Evolutionary conservation across 192 early-diverging fungal genomes (phyloP), one percentile per base, ranked within the genome.

Genomic region (Lunasporangiospora selenospora): DNA sequence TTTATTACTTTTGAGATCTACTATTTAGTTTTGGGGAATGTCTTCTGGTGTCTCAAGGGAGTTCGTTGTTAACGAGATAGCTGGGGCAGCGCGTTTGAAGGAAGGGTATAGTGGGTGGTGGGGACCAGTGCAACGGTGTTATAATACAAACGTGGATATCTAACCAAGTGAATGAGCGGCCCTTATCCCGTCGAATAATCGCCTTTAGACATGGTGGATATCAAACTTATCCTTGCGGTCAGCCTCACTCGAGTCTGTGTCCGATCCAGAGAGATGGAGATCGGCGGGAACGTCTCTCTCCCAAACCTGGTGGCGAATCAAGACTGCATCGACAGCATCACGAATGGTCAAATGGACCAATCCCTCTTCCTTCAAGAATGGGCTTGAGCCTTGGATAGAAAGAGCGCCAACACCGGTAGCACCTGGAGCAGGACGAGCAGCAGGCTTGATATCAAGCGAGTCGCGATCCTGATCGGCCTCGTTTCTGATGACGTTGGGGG

Each of bases 331-430:
- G 18, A 73, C 37, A 29, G 69, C 69, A 24, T 73, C 69, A 18
- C 69, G 69, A n/a, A 73, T 23, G n/a, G 69, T 73, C 38, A 73
- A 55, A 37, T 73, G 69, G 24, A 73, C 69, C 47, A 73, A 47
- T 13, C 69, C 69, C 1, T 51, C 59, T 49, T 73, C 69, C 61
- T 73, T 73, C 60, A 73, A 58, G 61, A 63, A 73, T 0, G 69
- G 69, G 31, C 58, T 61, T 2, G 40, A 12, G 5, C 69, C 69
- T 9, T 31, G 31, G 7, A 73, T 34, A 0, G 69, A 58, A 4
- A 58, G 11, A 5, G 61, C 69, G 13, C 41, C 56, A 18, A 43
- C 43, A 3, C 55, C 55, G 36, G 47, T 45, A 33, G 52, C 36
- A 36, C 42, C 43, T 4, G 44, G 43, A 12, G 32, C 40, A 42